phyloP scores from a whole-genome alignment of 2,329 filamentous ascomycete species.

The Epichloe sp. region DNA sequence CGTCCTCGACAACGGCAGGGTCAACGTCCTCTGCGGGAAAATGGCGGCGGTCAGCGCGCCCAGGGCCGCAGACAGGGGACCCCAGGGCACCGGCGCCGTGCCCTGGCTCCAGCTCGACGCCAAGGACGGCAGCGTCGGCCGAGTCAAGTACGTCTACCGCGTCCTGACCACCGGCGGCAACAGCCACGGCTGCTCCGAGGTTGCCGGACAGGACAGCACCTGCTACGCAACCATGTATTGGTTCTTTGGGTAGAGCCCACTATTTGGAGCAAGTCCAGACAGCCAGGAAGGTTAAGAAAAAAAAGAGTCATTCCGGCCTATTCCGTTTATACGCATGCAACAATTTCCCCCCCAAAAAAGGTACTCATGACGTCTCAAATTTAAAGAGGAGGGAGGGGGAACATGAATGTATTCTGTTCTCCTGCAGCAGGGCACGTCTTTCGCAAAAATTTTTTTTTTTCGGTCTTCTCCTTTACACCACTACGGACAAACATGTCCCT shows the following conservation, averaged over 20 bases:
- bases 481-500: neutral
- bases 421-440: neutral
- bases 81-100: conserved; percentile 37
- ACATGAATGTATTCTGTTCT: neutral
- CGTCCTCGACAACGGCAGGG: conserved; percentile 29
- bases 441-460: too few species aligned
- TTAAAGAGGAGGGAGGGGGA: too few species aligned
- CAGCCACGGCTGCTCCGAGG: conserved; percentile 27
- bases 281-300: too few species aligned
- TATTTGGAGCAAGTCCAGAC: too few species aligned
- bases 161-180: conserved; percentile 40
- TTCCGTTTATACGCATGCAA: too few species aligned
- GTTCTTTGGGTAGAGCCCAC: conserved; percentile 26
- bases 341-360: too few species aligned
- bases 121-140: conserved; percentile 23
- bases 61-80: conserved; percentile 28
- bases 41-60: conserved; percentile 39
- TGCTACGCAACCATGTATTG: conserved; percentile 46
- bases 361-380: too few species aligned
- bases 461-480: neutral
- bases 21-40: conserved; percentile 34
- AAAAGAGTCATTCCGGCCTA: too few species aligned
- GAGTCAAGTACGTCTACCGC: conserved; percentile 34
- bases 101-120: conserved; percentile 39
- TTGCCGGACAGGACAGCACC: conserved; percentile 34